Conservation (phyloP, 164 flowering plant species). For the Sextonia rubra region DNA sequence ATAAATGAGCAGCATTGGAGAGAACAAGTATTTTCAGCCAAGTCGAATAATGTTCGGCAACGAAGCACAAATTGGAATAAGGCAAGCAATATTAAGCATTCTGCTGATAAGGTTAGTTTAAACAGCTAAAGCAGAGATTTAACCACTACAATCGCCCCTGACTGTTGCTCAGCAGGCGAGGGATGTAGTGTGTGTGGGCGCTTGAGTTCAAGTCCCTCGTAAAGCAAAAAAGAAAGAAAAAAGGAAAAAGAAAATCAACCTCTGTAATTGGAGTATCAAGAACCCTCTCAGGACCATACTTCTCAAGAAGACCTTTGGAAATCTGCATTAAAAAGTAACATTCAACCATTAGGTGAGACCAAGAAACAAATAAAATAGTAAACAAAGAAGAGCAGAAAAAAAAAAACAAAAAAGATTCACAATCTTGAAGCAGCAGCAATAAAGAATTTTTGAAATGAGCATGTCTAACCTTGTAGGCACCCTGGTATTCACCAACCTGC, state of each 20-base stretch:
- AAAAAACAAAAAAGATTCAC: neutral
- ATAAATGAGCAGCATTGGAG: neutral
- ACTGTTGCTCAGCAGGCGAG: too few species aligned
- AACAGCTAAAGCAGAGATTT: neutral
- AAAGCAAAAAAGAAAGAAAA: too few species aligned
- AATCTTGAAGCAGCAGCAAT: neutral
- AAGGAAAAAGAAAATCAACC: conserved; percentile 31
- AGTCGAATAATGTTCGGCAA: neutral
- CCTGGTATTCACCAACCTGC: conserved; percentile 98
- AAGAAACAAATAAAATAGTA: neutral
- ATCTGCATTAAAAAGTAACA: conserved; percentile 33
- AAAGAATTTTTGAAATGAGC: neutral
- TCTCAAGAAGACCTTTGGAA: conserved; percentile 82
- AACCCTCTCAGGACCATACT: conserved; percentile 96
- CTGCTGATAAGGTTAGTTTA: neutral
- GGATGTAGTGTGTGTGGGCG: too few species aligned
- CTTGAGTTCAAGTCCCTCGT: too few species aligned
- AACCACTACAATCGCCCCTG: neutral
- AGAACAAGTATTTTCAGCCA: neutral
- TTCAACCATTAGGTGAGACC: neutral
- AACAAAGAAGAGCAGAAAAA: neutral
- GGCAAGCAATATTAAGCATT: neutral
- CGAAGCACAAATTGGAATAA: neutral
- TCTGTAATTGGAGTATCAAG: conserved; percentile 97
- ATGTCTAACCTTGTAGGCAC: conserved; percentile 91